Conservation (phyloP, 192 early-diverging fungal species). For the Spizellomyces punctatus region DNA sequence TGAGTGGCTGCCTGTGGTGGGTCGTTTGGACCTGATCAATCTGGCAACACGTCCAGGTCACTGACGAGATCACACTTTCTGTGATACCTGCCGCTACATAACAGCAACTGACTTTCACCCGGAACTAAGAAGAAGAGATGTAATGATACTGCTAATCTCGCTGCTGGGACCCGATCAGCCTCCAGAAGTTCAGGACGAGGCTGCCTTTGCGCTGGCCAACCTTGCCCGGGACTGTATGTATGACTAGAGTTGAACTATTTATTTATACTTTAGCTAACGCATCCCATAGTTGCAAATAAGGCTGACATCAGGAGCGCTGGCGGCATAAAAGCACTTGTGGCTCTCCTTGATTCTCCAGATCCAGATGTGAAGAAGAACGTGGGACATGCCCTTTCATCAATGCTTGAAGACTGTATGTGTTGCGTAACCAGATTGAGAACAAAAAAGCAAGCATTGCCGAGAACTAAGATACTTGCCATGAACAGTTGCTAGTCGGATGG, state of each 20-base stretch:
- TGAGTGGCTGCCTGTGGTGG: slow-evolving; percentile 13
- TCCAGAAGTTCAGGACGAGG: slow-evolving; percentile 58
- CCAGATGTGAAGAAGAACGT: slow-evolving; percentile 61
- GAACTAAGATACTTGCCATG: not conserved
- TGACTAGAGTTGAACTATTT: not conserved
- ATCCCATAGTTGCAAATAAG: slow-evolving; percentile 50
- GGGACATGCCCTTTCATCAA: slow-evolving; percentile 44
- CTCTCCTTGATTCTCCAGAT: slow-evolving; percentile 51
- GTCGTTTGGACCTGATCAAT: not conserved
- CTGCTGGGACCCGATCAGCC: slow-evolving; percentile 43
- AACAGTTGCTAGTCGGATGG: slow-evolving; percentile 48
- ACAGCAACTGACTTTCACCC: slow-evolving; percentile 47
- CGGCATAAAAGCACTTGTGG: slow-evolving; percentile 55
- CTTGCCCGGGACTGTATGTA: slow-evolving; percentile 54
- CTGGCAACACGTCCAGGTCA: not conserved
- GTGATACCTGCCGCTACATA: slow-evolving; percentile 9
- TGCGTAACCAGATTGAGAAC: not conserved
- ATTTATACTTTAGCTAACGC: not conserved
- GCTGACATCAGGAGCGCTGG: slow-evolving; percentile 54
- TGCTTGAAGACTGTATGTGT: slow-evolving; percentile 56
- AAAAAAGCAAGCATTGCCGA: not conserved
- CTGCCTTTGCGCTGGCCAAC: slow-evolving; percentile 54
- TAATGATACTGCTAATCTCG: slow-evolving; percentile 43
- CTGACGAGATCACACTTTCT: not conserved
- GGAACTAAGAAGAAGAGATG: slow-evolving; percentile 49